Conservation (phyloP, 331 rosid species). For the Erythrophleum ivorense region DNA sequence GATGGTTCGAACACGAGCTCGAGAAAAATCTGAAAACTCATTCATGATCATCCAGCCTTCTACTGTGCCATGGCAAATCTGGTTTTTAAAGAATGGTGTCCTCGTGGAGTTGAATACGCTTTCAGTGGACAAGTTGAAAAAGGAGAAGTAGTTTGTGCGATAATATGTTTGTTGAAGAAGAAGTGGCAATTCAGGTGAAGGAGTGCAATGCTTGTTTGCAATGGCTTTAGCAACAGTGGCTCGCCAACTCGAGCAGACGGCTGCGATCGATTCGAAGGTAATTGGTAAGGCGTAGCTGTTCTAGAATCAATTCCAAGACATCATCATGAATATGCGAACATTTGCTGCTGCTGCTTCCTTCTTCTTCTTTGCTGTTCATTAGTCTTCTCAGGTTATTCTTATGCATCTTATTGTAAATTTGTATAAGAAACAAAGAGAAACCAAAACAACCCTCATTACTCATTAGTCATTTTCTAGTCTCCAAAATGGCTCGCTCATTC, state of each 20-base stretch:
- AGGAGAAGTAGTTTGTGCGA: not conserved
- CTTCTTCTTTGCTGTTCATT: not conserved
- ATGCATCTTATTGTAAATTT: too few species aligned
- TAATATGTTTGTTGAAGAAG: too few species aligned
- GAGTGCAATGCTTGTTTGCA: not conserved
- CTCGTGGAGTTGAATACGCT: not conserved
- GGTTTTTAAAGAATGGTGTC: not conserved
- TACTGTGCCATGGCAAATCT: not conserved
- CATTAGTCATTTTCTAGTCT: too few species aligned
- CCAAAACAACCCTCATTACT: too few species aligned
- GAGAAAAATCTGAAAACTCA: not conserved
- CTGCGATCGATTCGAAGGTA: not conserved
- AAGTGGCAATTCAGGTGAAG: not conserved
- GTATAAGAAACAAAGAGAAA: too few species aligned
- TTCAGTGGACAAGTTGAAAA: not conserved
- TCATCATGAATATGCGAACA: not conserved
- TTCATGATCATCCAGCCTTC: constrained; percentile 22
- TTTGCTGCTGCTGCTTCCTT: too few species aligned
- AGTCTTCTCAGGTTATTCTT: too few species aligned
- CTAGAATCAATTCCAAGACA: not conserved
- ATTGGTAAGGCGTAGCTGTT: not conserved
- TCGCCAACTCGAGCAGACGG: not conserved
- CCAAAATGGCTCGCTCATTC: too few species aligned
- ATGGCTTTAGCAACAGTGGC: not conserved
- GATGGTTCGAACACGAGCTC: not conserved